Evolutionary conservation across 352 stramenopile species (phyloP).

Genomic region (Globisporangium recalcitrans): DNA sequence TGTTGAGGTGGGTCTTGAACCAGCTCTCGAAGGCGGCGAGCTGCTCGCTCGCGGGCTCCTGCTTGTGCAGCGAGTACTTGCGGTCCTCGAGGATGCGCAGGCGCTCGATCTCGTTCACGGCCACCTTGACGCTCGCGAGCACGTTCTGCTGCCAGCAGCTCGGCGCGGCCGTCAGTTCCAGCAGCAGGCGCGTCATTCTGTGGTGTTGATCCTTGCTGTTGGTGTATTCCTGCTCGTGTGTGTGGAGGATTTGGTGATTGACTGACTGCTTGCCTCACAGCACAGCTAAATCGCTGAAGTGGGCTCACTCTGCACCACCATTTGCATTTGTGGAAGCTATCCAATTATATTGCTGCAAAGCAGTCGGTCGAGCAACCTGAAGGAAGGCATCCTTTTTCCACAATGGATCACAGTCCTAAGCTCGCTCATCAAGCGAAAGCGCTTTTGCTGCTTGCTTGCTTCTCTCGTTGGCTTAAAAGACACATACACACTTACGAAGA

Average conservation of each 20-base stretch:
- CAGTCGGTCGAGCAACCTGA: too few species aligned
- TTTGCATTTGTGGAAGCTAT: too few species aligned
- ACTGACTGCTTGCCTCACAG: background rate
- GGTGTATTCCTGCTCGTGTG: too few species aligned
- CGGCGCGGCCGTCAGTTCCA: conserved; percentile 28
- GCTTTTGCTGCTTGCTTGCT: too few species aligned
- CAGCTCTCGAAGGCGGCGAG: conserved; percentile 27
- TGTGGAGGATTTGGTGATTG: conserved; percentile 1
- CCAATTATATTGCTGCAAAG: too few species aligned
- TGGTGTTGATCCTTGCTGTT: too few species aligned
- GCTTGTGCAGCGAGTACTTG: conserved; percentile 21
- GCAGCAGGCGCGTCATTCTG: conserved; percentile 17
- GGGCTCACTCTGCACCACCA: too few species aligned
- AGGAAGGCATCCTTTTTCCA: too few species aligned
- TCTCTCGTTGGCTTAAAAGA: background rate
- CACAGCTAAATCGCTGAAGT: too few species aligned
- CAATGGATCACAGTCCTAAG: too few species aligned
- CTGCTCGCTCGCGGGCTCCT: conserved; percentile 13
- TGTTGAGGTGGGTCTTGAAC: conserved; percentile 17
- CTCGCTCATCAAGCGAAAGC: too few species aligned
- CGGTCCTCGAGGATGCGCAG: conserved; percentile 19
- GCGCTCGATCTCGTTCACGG: conserved; percentile 26
- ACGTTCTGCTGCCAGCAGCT: conserved; percentile 30
- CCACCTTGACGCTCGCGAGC: conserved; percentile 21
- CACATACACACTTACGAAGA: conserved; percentile 3